A percentile compares a stretch with the other conserved stretches of the same genome.
phyloP scores from a whole-genome alignment of 371 early-diverging fungal species.

The Mucor indicus region DNA sequence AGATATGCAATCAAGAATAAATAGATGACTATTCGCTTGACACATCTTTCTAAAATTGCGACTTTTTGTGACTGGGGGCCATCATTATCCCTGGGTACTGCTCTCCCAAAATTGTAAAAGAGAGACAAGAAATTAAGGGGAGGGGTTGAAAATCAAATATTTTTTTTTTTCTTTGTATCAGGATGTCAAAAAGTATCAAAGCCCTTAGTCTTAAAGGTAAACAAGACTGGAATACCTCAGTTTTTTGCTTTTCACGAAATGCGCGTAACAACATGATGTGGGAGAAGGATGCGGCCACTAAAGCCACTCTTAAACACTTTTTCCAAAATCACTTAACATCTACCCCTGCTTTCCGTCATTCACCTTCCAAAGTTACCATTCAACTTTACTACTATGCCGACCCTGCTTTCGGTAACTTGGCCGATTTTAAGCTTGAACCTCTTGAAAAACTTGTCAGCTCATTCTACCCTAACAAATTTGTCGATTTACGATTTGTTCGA shows the following conservation, averaged over 20 bases:
- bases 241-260: conserved; percentile 46
- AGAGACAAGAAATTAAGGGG: no score
- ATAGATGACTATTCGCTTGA: no score
- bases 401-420: conserved; percentile 29
- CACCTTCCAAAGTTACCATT: conserved; percentile 47
- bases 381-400: conserved; percentile 53
- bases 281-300: conserved; percentile 50
- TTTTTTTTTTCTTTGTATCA: not conserved
- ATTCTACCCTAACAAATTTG: conserved; percentile 46
- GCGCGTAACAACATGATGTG: conserved; percentile 46
- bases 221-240: conserved; percentile 49
- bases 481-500: conserved; percentile 39
- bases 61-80: no score
- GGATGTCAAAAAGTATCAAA: conserved; percentile 55
- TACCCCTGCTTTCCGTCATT: conserved; percentile 47
- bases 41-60: no score
- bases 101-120: no score
- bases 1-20: no score
- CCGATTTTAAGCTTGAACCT: conserved; percentile 38
- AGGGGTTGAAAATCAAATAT: no score
- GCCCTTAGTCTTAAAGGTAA: conserved; percentile 49
- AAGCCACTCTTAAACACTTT: conserved; percentile 39
- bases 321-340: conserved; percentile 50
- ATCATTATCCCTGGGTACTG: no score
- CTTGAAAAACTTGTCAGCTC: conserved; percentile 38